Evolutionary conservation across 75 land plant species (phyloP).

Genomic region (Cunninghamia lanceolata): DNA sequence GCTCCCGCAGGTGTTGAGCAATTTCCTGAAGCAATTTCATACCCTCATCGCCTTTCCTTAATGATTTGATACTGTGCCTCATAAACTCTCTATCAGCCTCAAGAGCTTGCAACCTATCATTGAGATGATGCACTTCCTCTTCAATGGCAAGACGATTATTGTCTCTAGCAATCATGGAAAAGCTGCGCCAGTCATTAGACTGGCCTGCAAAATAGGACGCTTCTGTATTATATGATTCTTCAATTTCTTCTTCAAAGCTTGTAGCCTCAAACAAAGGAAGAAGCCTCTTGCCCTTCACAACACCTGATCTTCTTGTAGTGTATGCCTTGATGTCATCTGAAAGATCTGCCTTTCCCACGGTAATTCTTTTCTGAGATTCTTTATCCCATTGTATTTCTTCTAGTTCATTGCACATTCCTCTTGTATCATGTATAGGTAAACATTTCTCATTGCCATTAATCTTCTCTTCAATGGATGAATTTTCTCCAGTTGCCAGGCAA

Average conservation of each 20-base stretch:
- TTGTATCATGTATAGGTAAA: not conserved
- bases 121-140: constrained; percentile 33
- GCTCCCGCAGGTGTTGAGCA: constrained; percentile 33
- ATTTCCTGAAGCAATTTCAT: constrained; percentile 33
- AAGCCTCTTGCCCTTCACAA: constrained; percentile 8
- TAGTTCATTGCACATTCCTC: not conserved
- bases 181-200: constrained; percentile 12
- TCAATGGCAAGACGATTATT: constrained; percentile 24
- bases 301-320: not conserved
- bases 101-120: constrained; percentile 42
- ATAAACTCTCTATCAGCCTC: constrained; percentile 43
- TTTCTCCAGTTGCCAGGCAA: constrained; percentile 4
- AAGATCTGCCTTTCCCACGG: not conserved
- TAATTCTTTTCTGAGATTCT: not conserved
- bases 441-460: not conserved
- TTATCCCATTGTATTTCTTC: not conserved
- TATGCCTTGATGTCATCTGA: not conserved
- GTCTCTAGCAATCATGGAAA: constrained; percentile 17
- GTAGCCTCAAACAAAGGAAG: constrained; percentile 11
- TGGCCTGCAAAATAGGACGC: constrained; percentile 1
- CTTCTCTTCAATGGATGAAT: constrained; percentile 1
- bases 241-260: constrained; percentile 10
- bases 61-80: constrained; percentile 28
- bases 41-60: constrained; percentile 45
- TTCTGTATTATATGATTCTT: constrained; percentile 9